A percentile compares a stretch with the other conserved stretches of the same genome.
Conservation (phyloP, 2,329 filamentous ascomycete genomes). For the Nemania bipapillata region DNA sequence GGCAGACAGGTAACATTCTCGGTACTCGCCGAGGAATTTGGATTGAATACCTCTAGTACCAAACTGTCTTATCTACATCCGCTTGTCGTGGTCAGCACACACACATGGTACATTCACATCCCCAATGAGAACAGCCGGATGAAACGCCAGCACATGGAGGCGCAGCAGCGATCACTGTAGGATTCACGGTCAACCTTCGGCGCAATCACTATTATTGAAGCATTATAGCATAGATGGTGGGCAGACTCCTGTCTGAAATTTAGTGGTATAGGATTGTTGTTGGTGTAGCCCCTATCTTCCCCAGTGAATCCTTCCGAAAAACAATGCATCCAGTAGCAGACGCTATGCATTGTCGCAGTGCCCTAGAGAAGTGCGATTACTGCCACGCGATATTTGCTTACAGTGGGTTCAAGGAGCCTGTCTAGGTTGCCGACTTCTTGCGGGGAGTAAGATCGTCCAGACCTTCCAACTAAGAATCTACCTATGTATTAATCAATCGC, state of each 20-base stretch:
- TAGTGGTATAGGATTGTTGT: slow-evolving; percentile 27
- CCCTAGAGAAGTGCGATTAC: slow-evolving; percentile 26
- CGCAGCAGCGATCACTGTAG: slow-evolving; percentile 31
- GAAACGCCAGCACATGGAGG: slow-evolving; percentile 38
- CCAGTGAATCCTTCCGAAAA: slow-evolving; percentile 38
- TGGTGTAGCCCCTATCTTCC: slow-evolving; percentile 42
- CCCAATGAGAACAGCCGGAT: slow-evolving; percentile 24
- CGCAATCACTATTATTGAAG: slow-evolving; percentile 36
- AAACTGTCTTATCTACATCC: background rate
- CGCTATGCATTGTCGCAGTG: slow-evolving; percentile 4
- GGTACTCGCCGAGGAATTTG: slow-evolving; percentile 17
- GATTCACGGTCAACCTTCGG: slow-evolving; percentile 31
- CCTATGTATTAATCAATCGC: background rate
- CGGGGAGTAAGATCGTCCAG: slow-evolving; percentile 11
- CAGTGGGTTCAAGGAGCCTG: slow-evolving; percentile 25
- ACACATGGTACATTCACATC: slow-evolving; percentile 19
- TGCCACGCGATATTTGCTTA: slow-evolving; percentile 43
- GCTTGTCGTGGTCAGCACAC: slow-evolving; percentile 1
- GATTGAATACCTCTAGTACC: background rate
- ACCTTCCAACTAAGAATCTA: slow-evolving; percentile 1
- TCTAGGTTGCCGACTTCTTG: slow-evolving; percentile 15
- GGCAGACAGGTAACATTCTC: slow-evolving; percentile 7
- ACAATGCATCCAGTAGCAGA: slow-evolving; percentile 25
- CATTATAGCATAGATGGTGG: slow-evolving; percentile 27
- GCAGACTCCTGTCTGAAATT: slow-evolving; percentile 40